Conservation (phyloP, 2,329 filamentous ascomycete species). For the Apiospora koreana region DNA sequence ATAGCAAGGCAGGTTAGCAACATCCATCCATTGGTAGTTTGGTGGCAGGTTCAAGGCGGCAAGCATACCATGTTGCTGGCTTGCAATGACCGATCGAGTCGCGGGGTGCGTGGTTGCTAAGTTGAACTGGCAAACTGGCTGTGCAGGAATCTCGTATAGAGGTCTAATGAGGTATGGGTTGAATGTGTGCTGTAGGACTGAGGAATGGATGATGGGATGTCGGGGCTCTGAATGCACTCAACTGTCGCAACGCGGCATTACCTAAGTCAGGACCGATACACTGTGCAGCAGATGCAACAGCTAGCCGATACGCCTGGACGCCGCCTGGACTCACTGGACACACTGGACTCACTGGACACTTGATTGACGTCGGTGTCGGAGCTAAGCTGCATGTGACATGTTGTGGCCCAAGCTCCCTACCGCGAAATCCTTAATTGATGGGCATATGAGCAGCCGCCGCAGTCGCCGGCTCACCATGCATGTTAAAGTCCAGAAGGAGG, state of each 20-base stretch:
- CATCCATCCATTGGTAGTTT: background rate
- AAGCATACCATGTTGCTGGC: constrained; percentile 1
- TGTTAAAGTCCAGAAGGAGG: background rate
- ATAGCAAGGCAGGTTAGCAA: constrained; percentile 15
- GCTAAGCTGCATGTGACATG: background rate
- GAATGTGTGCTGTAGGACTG: background rate
- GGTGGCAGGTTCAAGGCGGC: background rate
- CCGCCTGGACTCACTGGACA: too few species aligned
- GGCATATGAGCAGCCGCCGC: background rate
- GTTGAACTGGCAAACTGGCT: background rate
- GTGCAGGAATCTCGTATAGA: background rate
- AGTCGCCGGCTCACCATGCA: background rate
- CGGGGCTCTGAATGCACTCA: background rate
- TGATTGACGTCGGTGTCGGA: background rate
- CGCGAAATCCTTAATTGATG: constrained; percentile 2
- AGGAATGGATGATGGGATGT: background rate
- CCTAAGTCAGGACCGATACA: background rate
- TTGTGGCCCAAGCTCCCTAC: background rate
- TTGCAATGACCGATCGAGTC: constrained; percentile 3
- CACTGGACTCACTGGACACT: background rate
- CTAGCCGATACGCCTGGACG: constrained; percentile 3
- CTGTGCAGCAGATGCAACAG: background rate
- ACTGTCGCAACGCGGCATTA: constrained; percentile 6
- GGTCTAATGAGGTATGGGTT: background rate
- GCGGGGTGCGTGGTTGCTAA: background rate